These are phyloP conservation scores for Ceratobasidium sp. DNA, from an alignment of 1,284 basidiomycete species.

Conservation along the genomic window DNA sequence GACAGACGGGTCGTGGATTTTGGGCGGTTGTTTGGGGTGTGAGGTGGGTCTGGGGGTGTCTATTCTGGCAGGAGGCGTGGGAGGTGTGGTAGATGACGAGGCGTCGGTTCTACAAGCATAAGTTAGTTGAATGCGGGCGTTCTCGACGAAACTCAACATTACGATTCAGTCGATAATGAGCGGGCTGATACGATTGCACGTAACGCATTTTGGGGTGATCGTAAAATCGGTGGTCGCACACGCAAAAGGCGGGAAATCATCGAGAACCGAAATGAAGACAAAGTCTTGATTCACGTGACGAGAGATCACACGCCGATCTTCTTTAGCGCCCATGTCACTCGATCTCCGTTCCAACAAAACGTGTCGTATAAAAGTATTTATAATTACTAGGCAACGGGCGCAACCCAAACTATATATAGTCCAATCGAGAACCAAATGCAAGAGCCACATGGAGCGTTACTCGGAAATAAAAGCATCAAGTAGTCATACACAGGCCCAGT, in stretches of 20 bases:
- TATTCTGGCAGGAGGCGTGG: not conserved
- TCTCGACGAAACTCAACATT: not conserved
- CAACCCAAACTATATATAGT: constrained; percentile 9
- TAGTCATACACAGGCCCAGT: constrained; percentile 1
- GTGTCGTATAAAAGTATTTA: too few species aligned
- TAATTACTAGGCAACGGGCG: too few species aligned
- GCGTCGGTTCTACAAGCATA: not conserved
- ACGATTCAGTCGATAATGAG: constrained; percentile 9
- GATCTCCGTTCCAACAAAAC: too few species aligned
- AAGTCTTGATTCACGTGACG: constrained; percentile 12
- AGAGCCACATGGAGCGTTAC: too few species aligned
- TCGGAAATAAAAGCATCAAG: not conserved
- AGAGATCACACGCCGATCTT: not conserved
- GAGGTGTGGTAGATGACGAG: constrained; percentile 1
- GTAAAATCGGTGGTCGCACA: constrained; percentile 4
- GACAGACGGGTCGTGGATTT: constrained; percentile 24
- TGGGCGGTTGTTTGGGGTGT: not conserved
- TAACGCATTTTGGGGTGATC: constrained; percentile 1
- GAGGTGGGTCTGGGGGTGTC: constrained; percentile 2
- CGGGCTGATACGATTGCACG: not conserved
- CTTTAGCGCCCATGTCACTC: not conserved
- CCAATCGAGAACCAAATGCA: too few species aligned
- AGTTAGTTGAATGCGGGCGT: not conserved
- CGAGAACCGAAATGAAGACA: not conserved
- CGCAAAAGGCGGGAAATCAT: constrained; percentile 28